Evolutionary conservation across 1,284 basidiomycete genomes (phyloP).

Genomic region (Boletus semigastroideus): DNA sequence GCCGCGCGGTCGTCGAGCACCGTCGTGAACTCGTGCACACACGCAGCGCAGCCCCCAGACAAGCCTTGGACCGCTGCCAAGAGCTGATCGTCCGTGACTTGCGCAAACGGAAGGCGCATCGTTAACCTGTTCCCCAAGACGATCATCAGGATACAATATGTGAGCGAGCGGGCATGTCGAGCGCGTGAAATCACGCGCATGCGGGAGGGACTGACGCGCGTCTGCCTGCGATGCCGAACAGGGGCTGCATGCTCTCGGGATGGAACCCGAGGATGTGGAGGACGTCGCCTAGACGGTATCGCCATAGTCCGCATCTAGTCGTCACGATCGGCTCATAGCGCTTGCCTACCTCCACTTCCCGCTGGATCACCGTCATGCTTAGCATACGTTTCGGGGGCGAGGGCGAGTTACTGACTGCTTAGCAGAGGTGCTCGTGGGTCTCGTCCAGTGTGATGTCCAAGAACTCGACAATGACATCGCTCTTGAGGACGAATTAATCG

Average conservation of each 20-base stretch:
- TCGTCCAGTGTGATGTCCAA: slow-evolving; percentile 11
- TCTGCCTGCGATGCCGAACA: slow-evolving; percentile 17
- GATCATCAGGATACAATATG: background rate
- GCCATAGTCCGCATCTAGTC: slow-evolving; percentile 26
- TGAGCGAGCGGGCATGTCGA: too few species aligned
- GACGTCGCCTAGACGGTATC: slow-evolving; percentile 25
- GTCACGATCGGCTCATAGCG: slow-evolving; percentile 22
- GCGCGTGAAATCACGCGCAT: too few species aligned
- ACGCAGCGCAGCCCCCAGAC: slow-evolving; percentile 3
- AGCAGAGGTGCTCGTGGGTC: slow-evolving; percentile 12
- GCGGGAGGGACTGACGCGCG: slow-evolving; percentile 5
- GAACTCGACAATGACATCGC: slow-evolving; percentile 14
- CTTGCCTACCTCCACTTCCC: slow-evolving; percentile 21
- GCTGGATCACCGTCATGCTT: slow-evolving; percentile 7
- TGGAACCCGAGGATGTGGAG: slow-evolving; percentile 19
- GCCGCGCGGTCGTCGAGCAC: slow-evolving; percentile 12
- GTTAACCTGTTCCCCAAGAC: slow-evolving; percentile 3
- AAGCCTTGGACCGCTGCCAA: background rate
- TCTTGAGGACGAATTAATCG: slow-evolving; percentile 6
- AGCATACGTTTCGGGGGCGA: background rate
- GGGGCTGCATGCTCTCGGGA: background rate
- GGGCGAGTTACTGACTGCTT: slow-evolving; percentile 12
- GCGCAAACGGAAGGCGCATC: slow-evolving; percentile 4
- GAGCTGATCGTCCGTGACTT: slow-evolving; percentile 15
- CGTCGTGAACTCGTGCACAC: slow-evolving; percentile 17